Percentiles rank a stretch among this genome's conserved stretches.
Conservation (phyloP, 2,329 filamentous ascomycete genomes). For the Scorias spongiosa region DNA sequence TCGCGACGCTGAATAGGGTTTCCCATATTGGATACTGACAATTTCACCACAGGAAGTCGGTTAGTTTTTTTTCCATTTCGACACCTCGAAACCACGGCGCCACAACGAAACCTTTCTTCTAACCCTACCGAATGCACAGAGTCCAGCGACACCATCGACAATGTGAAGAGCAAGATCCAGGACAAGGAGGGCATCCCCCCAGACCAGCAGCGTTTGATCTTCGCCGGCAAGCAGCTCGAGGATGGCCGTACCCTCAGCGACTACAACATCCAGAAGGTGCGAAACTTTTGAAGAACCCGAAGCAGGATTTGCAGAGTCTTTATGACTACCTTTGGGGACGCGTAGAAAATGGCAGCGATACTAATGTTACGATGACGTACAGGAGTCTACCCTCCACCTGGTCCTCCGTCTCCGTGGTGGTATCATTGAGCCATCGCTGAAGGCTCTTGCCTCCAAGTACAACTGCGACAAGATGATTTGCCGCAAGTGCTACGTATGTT, state of each 20-base stretch:
- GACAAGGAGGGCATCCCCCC: conserved; percentile 98
- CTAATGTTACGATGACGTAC: conserved; percentile 7
- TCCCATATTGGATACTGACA: not conserved
- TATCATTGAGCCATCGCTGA: conserved; percentile 98
- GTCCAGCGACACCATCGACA: conserved; percentile 98
- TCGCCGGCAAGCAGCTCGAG: conserved; percentile 97
- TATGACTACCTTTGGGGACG: not conserved
- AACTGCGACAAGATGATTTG: conserved; percentile 99
- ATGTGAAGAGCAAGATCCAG: conserved; percentile 99
- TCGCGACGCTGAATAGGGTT: too few relatives aligned
- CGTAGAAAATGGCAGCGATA: conserved; percentile 1
- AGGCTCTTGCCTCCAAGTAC: conserved; percentile 97
- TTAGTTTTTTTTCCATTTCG: not conserved
- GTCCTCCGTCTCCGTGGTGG: conserved; percentile 98
- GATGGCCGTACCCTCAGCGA: conserved; percentile 92
- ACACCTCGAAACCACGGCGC: conserved; percentile 3
- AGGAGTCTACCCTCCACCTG: conserved; percentile 97
- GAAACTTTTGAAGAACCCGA: conserved; percentile 15
- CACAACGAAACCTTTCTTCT: conserved; percentile 6
- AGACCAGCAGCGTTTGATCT: conserved; percentile 97
- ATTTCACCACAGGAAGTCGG: not conserved
- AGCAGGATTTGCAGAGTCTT: not conserved
- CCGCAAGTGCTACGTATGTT: conserved; percentile 98
- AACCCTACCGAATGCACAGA: conserved; percentile 82
- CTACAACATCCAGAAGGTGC: conserved; percentile 99